Base-by-base conservation (phyloP, 2,329 filamentous ascomycete species). In the Apiospora rasikravindrae region DNA sequence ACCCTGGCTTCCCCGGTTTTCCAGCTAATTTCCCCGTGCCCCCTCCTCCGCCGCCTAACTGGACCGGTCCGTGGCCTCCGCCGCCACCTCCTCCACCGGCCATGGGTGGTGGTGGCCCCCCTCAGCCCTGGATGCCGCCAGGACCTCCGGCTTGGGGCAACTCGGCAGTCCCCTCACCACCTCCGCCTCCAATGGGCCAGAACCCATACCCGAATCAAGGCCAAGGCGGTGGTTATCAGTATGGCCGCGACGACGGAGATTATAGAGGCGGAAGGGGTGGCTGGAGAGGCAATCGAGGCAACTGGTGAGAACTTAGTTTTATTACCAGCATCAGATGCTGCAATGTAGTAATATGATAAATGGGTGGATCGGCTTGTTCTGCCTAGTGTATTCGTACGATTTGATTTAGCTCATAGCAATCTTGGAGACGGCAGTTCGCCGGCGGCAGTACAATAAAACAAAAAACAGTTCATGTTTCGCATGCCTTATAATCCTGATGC, bases 21-120 rank as follows among this genome's bases (percentile, higher is more conserved):
- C 49, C 67, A 6, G 53, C 37, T 40, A n/a, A 64, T 33, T 70
- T 71, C 19, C 70, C 72, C 0, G 68, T 51, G 51, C 66, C 70
- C 10, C 72, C 72, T 22, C 72, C 72, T 1, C 70, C 69, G 1
- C 72, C 72, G 22, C 71, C 71, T 11, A 72, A 73, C 22, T 73
- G 70, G 70, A 64, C 71, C 33, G 71, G 72, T n/a, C 69, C 69
- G 3, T 73, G 72, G 72, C 72, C 72, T 8, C 72, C 71, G 1
- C 72, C 72, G 33, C 72, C 72, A 13, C 69, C 69, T 40, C 24
- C 29, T 6, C 61, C 69, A n/a, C 68, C 64, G 10, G 40, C 40
- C 2, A 66, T 68, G 69, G 49, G 47, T 26, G 47, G 68, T 42
- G 68, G 14, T 42, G 68, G 14, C 6, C 42, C 68, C 19, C 49